Conservation (phyloP, 805 yeast genomes). For the Metschnikowia anglica region DNA sequence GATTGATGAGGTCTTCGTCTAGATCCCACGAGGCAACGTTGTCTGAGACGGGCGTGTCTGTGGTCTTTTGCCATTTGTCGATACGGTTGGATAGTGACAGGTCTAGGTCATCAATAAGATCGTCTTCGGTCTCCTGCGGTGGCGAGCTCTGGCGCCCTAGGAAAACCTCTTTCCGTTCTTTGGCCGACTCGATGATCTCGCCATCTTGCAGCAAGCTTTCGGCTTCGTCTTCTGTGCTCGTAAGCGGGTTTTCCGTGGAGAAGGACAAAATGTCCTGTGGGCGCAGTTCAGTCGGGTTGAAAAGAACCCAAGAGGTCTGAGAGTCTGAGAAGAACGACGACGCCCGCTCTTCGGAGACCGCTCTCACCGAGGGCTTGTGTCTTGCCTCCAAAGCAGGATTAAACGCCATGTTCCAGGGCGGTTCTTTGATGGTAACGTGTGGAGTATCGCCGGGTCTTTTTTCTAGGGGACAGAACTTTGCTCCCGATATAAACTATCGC, state of each 20-base stretch:
- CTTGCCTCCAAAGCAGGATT: conserved; percentile 16
- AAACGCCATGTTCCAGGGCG: conserved; percentile 22
- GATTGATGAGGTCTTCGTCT: conserved; percentile 18
- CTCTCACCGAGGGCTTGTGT: conserved; percentile 13
- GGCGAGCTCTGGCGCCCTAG: neutral
- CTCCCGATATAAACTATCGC: no score
- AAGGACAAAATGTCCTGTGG: conserved; percentile 19
- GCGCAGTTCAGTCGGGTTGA: conserved; percentile 17
- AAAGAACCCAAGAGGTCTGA: conserved; percentile 22
- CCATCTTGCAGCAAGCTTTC: conserved; percentile 3
- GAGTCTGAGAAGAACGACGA: conserved; percentile 21
- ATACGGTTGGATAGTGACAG: conserved; percentile 17
- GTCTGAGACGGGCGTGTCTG: conserved; percentile 18
- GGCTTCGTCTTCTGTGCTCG: conserved; percentile 15
- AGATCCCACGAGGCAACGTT: conserved; percentile 24
- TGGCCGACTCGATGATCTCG: neutral
- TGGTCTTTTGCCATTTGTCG: conserved; percentile 19
- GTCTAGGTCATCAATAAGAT: conserved; percentile 12
- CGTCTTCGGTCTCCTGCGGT: conserved; percentile 11
- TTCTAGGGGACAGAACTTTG: no score
- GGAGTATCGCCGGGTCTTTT: no score
- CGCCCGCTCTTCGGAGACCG: conserved; percentile 13
- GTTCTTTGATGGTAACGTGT: neutral
- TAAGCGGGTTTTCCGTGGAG: conserved; percentile 19
- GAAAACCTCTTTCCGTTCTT: neutral